These are phyloP conservation scores for Rhynchosporium secalis DNA, from an alignment of 2,329 filamentous ascomycete species.

Conservation along the genomic window DNA sequence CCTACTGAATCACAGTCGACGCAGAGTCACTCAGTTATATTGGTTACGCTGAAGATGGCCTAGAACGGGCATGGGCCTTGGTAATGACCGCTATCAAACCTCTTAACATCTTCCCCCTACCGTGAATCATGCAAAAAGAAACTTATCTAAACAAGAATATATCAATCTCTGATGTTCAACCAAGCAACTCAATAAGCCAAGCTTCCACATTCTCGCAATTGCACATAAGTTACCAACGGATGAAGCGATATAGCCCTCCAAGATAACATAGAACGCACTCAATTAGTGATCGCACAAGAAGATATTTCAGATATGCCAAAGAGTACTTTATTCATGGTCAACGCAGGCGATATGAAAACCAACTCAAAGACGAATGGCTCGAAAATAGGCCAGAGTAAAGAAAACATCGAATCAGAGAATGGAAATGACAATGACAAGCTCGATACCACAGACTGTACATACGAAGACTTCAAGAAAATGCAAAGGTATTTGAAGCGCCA, in stretches of 20 bases:
- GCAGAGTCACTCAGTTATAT: too few species aligned
- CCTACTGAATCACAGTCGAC: too few species aligned
- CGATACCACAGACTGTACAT: neutral
- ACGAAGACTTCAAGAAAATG: neutral
- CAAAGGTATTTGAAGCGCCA: neutral
- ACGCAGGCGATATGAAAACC: neutral
- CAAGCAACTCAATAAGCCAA: too few species aligned
- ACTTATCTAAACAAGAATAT: neutral
- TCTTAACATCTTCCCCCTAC: too few species aligned
- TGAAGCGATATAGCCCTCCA: too few species aligned
- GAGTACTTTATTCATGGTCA: neutral
- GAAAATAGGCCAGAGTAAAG: neutral
- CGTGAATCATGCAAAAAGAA: neutral
- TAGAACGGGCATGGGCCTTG: too few species aligned
- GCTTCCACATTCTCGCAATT: too few species aligned
- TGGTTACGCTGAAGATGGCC: too few species aligned
- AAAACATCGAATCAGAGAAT: neutral
- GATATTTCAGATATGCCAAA: neutral
- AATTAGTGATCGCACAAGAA: neutral
- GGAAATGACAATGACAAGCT: neutral
- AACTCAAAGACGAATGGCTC: neutral
- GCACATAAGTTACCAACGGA: too few species aligned
- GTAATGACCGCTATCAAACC: too few species aligned
- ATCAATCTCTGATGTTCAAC: neutral
- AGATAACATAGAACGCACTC: neutral